Evolutionary conservation across 2,329 filamentous ascomycete genomes (phyloP).

Genomic region (Monilinia fructicola): DNA sequence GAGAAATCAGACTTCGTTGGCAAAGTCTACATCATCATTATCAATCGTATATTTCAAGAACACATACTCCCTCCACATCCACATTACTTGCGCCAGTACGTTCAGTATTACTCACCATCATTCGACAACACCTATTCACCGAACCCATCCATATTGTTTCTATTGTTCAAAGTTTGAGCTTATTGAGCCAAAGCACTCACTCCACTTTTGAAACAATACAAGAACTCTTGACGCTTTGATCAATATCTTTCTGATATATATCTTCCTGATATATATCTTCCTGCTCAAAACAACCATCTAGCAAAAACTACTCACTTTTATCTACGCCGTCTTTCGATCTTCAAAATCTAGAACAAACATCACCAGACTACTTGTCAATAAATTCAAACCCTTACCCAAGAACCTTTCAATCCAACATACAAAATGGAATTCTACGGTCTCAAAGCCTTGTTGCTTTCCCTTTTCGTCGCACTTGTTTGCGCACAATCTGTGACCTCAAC

Average conservation of each 20-base stretch:
- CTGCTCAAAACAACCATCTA: slow-evolving; percentile 4
- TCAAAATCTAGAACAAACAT: slow-evolving; percentile 2
- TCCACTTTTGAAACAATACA: slow-evolving; percentile 10
- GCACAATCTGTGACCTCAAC: slow-evolving; percentile 8
- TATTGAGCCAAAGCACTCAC: slow-evolving; percentile 13
- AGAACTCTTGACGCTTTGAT: slow-evolving; percentile 10
- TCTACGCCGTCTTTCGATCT: slow-evolving; percentile 1
- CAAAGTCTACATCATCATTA: slow-evolving; percentile 18
- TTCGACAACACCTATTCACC: slow-evolving; percentile 7
- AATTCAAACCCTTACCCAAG: neutral
- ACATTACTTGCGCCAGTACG: slow-evolving; percentile 3
- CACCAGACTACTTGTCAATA: slow-evolving; percentile 7
- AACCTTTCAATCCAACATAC: slow-evolving; percentile 7
- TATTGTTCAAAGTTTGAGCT: slow-evolving; percentile 6
- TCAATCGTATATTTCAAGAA: neutral
- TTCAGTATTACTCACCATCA: slow-evolving; percentile 7
- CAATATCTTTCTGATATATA: slow-evolving; percentile 16
- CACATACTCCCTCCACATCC: neutral
- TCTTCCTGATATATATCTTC: slow-evolving; percentile 18
- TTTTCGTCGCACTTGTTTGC: slow-evolving; percentile 20
- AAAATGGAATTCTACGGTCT: slow-evolving; percentile 20
- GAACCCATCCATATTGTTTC: neutral
- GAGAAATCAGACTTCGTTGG: slow-evolving; percentile 22
- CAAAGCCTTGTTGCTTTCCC: slow-evolving; percentile 18
- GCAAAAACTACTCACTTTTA: neutral